A percentile compares a stretch with the other conserved stretches of the same genome.
Conservation (phyloP, 495 filamentous ascomycete species). For the Wilcoxina mikolae region DNA sequence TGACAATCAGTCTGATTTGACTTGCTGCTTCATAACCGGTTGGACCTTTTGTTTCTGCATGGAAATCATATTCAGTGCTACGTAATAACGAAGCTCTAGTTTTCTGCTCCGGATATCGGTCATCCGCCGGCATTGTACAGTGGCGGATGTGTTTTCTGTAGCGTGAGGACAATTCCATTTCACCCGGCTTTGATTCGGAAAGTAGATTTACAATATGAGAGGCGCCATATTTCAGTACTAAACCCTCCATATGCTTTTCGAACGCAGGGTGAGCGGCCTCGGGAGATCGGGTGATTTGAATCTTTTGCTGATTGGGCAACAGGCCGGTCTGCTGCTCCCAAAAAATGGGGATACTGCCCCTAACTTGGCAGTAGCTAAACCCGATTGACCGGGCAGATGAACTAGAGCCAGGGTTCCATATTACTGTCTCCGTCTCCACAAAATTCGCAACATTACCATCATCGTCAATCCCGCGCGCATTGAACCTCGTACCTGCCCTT, state of each 20-base stretch:
- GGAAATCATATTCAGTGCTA: slow-evolving; percentile 83
- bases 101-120: not conserved
- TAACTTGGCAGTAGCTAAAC: slow-evolving; percentile 86
- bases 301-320: slow-evolving; percentile 87
- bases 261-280: slow-evolving; percentile 94
- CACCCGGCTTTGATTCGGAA: slow-evolving; percentile 68
- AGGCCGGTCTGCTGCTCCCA: slow-evolving; percentile 89
- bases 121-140: slow-evolving; percentile 46
- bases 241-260: slow-evolving; percentile 74
- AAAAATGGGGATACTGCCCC: slow-evolving; percentile 86
- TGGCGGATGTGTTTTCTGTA: slow-evolving; percentile 62
- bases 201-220: slow-evolving; percentile 85
- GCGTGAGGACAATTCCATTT: slow-evolving; percentile 60
- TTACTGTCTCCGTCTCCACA: slow-evolving; percentile 47
- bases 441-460: slow-evolving; percentile 95
- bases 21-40: slow-evolving; percentile 77
- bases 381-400: slow-evolving; percentile 40
- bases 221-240: slow-evolving; percentile 73
- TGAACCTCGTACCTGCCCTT: slow-evolving; percentile 89
- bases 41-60: slow-evolving; percentile 79
- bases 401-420: slow-evolving; percentile 52
- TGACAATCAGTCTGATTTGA: slow-evolving; percentile 58
- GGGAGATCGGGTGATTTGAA: slow-evolving; percentile 69
- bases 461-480: slow-evolving; percentile 90
- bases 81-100: slow-evolving; percentile 39